Evolutionary conservation across 2,329 filamentous ascomycete species (phyloP).

Genomic region (Ophiostoma piceae): DNA sequence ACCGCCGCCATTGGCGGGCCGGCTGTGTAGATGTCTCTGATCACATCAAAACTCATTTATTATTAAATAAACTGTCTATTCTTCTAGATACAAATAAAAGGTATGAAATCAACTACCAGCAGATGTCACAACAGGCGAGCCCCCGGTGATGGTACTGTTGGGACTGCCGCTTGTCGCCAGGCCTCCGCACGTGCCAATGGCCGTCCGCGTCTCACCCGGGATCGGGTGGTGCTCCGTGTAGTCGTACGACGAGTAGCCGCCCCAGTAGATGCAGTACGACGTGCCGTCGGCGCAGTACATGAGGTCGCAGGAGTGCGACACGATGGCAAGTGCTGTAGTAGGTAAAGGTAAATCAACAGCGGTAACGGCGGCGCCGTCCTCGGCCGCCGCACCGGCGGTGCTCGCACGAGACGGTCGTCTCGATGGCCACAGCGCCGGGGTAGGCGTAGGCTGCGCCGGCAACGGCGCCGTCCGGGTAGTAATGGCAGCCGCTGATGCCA

Average conservation of each 20-base stretch:
- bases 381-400: background rate
- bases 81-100: background rate
- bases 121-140: background rate
- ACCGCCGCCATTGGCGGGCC: slow-evolving; percentile 31
- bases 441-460: background rate
- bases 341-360: background rate
- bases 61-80: background rate
- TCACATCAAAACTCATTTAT: too few relatives aligned
- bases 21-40: background rate
- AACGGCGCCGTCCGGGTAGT: background rate
- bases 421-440: background rate
- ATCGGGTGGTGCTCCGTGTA: slow-evolving; percentile 21
- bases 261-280: slow-evolving; percentile 29
- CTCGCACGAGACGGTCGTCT: background rate
- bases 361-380: slow-evolving; percentile 5
- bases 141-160: slow-evolving; percentile 9
- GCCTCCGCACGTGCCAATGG: slow-evolving; percentile 22
- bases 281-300: slow-evolving; percentile 26
- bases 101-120: background rate
- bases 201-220: slow-evolving; percentile 27
- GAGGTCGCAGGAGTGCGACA: slow-evolving; percentile 24
- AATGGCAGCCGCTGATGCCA: slow-evolving; percentile 4
- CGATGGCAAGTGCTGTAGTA: background rate
- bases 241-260: slow-evolving; percentile 27
- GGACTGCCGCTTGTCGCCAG: background rate